Base-by-base conservation (phyloP, 805 yeast species). In the Candida easanensis region DNA sequence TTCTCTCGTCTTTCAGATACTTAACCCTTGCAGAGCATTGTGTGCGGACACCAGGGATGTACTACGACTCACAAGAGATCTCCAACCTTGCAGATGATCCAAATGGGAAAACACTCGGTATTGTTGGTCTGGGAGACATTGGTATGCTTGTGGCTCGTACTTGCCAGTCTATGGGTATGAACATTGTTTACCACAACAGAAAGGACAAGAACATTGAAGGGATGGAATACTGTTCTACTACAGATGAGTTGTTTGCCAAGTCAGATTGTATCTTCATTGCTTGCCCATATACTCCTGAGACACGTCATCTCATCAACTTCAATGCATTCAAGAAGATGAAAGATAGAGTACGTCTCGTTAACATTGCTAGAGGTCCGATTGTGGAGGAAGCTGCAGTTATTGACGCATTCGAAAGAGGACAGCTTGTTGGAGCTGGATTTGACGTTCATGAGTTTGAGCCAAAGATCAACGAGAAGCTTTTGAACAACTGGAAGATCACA, bases 101-200 rank as follows among this genome's bases (percentile, higher is more conserved):
- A 9, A 52, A 62, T 33, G 74, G 70, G 0, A 65, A 65, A 32
- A 67, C 73, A 0, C 52, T 74, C 36, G 79, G 79, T 5, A 65
- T 74, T 16, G 52, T 74, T 25, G 79, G 79, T 0, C 50, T 74
- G 5, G 79, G 79, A 15, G 71, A 71, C 44, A 74, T 74, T 49
- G 78, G 78, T 4, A 49, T 61, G 33, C 56, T 66, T 14, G 70
- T 70, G 4, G 76, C 76, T 3, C 60, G 59, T 34, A 64, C 71
- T 23, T 68, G 74, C 48, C 55, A 63, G 14, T 64, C 71, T 8
- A 48, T 74, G 38, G 77, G 77, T 1, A 70, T 71, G 69, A 65
- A 67, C 4, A 64, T 71, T 9, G 57, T 63, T 3, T 73, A 73
- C 42, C 69, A 68, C 45, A 73, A 71, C 50, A 56, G 75, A 44